Conservation (phyloP, 163 green algal species). For the Chlorella variabilis region DNA sequence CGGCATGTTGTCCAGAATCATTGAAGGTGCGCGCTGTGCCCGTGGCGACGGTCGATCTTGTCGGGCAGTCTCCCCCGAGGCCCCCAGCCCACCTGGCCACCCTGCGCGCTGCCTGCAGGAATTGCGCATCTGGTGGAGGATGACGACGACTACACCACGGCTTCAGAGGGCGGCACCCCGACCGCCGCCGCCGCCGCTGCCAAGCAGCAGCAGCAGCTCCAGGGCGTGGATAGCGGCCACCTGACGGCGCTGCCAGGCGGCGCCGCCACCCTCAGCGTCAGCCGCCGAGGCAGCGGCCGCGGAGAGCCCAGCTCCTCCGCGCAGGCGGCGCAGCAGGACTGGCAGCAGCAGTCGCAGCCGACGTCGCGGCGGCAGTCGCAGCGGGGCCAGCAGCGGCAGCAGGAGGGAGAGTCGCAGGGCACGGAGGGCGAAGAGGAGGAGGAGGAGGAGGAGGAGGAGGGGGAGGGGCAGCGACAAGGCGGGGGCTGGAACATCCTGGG, state of each 20-base stretch:
- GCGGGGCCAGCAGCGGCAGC: conserved; percentile 4
- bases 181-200: conserved; percentile 1
- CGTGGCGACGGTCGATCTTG: background rate
- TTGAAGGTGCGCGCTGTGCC: conserved; percentile 14
- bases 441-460: background rate
- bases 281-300: background rate
- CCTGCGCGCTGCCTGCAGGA: background rate
- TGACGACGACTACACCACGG: conserved; percentile 25
- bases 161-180: conserved; percentile 1
- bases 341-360: background rate
- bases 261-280: background rate
- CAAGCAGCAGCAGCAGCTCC: background rate
- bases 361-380: background rate
- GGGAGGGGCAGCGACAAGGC: background rate
- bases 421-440: background rate
- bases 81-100: too few species aligned
- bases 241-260: conserved; percentile 4
- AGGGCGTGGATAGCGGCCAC: conserved; percentile 23
- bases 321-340: background rate
- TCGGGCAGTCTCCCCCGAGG: background rate
- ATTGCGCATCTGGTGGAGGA: conserved; percentile 15
- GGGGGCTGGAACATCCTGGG: conserved; percentile 21
- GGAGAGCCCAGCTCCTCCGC: background rate
- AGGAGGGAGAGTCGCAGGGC: background rate
- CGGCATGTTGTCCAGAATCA: too few species aligned